Evolutionary conservation across 2,329 filamentous ascomycete genomes (phyloP), one percentile per base, ranked within the genome.

Genomic region (Lithohypha guttulata): DNA sequence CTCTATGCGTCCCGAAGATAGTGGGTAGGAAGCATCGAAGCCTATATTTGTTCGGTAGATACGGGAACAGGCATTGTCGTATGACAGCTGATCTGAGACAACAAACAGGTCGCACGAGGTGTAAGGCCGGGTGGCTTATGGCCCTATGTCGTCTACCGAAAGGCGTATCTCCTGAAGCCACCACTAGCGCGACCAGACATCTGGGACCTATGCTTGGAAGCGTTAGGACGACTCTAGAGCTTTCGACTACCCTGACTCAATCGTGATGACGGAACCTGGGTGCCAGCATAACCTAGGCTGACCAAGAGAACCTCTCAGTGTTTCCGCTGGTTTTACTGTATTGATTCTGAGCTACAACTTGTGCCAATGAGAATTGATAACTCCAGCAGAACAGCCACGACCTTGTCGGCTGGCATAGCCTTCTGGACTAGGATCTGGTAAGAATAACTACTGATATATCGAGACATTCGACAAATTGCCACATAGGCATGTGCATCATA

Each of bases 71-170:
- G 20, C 20, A 4, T 9, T 32, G 13, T 32, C 6, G 29, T 32
- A 18, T 6, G 7, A 32, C 29, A 32, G 29, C 14, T 18, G 15
- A 10, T 20, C 21, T 29, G 28, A 13, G 29, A 32, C 17, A 14
- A 15, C n/a, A n/a, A 32, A 32, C 64, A 66, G 0, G 62, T 68
- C 0, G 50, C 60, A 1, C 47, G 51, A 10, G 55, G 71, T 1
- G 54, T 79, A n/a, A 50, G 48, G 3, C 58, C 60, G 0, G 65
- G 65, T 0, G 75, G 69, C 1, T 56, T 66, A 34, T 57, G 77
- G 4, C 58, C 80, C 1, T 73, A 67, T 47, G 59, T 75, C 26
- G 71, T 71, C 0, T 75, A 65, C 50, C 55, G 70, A 23, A 71
- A 73, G 42, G 67, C 67, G 7, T 70, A 73, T 51, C 74, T 75